phyloP scores from a whole-genome alignment of 192 early-diverging fungal genomes.

The Podila epigama region DNA sequence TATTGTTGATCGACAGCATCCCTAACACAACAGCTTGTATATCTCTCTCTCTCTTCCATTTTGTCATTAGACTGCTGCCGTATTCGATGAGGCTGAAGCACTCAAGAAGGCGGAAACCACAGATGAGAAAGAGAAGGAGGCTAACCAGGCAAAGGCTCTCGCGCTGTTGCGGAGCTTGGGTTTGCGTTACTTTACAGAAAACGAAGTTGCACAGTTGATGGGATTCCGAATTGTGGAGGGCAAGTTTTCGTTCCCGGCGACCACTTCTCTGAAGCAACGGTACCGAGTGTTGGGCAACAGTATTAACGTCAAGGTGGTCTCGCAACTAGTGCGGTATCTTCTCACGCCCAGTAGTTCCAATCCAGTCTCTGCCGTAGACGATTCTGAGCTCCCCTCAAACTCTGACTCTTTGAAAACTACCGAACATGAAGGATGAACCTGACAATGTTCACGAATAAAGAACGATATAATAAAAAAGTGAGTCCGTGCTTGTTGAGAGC shows the following conservation, averaged over 20 bases:
- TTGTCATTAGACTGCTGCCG: conserved; percentile 29
- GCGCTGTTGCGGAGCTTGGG: conserved; percentile 42
- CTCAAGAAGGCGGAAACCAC: conserved; percentile 12
- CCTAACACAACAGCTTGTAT: not conserved
- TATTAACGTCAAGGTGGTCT: conserved; percentile 84
- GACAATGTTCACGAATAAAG: too few species aligned
- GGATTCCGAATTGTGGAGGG: conserved; percentile 68
- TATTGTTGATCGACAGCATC: not conserved
- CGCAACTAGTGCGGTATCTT: conserved; percentile 76
- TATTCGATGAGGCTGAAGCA: conserved; percentile 42
- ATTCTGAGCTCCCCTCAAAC: too few species aligned
- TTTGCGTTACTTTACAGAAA: conserved; percentile 62
- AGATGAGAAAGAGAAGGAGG: conserved; percentile 10
- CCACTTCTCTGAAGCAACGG: conserved; percentile 72
- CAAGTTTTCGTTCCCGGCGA: conserved; percentile 75
- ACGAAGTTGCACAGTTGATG: conserved; percentile 80
- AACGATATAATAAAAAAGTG: too few species aligned
- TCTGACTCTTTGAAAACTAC: too few species aligned
- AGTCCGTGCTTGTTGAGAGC: too few species aligned
- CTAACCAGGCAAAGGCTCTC: conserved; percentile 44
- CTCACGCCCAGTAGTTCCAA: conserved; percentile 48
- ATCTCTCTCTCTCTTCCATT: not conserved
- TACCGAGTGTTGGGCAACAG: conserved; percentile 93
- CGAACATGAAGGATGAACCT: too few species aligned
- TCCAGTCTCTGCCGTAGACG: too few species aligned